phyloP scores from a whole-genome alignment of 2,329 filamentous ascomycete genomes.

The Emericellopsis atlantica region DNA sequence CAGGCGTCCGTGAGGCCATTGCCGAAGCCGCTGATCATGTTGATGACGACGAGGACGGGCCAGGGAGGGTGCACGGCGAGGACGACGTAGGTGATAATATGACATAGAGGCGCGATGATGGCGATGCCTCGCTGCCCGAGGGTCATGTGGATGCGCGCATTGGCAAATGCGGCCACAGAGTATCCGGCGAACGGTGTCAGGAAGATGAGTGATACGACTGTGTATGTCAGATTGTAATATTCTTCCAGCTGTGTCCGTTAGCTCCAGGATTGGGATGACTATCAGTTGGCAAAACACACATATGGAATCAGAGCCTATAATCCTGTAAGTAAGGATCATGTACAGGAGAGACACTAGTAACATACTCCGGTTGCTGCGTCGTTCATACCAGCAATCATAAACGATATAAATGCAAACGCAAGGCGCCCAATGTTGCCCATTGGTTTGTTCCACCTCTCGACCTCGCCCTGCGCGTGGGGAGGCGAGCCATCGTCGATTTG shows the following conservation, averaged over 20 bases:
- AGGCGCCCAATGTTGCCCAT: conserved; percentile 17
- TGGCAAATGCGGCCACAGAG: conserved; percentile 44
- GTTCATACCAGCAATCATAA: conserved; percentile 49
- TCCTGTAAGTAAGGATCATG: background rate
- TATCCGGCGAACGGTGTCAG: conserved; percentile 53
- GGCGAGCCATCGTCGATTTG: conserved; percentile 7
- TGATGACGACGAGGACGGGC: conserved; percentile 48
- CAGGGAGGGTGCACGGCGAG: conserved; percentile 51
- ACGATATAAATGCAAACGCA: conserved; percentile 38
- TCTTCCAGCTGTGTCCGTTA: conserved; percentile 34
- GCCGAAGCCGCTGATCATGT: conserved; percentile 52
- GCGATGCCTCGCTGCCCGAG: conserved; percentile 57
- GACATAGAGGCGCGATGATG: conserved; percentile 45
- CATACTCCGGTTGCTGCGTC: conserved; percentile 47
- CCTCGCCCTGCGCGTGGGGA: conserved; percentile 11
- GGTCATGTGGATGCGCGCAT: conserved; percentile 45
- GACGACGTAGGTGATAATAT: conserved; percentile 48
- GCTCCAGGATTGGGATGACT: background rate
- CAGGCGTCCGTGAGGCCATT: conserved; percentile 48
- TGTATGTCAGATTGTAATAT: conserved; percentile 48
- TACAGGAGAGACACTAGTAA: conserved; percentile 1
- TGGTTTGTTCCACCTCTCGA: conserved; percentile 23
- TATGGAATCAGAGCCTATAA: conserved; percentile 24
- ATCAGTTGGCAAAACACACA: conserved; percentile 10
- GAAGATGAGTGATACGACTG: conserved; percentile 50